Evolutionary conservation across 176 grass and related monocot genomes (phyloP), one percentile per base, ranked within the genome.

Genomic region (Echinochloa phyllopogon): DNA sequence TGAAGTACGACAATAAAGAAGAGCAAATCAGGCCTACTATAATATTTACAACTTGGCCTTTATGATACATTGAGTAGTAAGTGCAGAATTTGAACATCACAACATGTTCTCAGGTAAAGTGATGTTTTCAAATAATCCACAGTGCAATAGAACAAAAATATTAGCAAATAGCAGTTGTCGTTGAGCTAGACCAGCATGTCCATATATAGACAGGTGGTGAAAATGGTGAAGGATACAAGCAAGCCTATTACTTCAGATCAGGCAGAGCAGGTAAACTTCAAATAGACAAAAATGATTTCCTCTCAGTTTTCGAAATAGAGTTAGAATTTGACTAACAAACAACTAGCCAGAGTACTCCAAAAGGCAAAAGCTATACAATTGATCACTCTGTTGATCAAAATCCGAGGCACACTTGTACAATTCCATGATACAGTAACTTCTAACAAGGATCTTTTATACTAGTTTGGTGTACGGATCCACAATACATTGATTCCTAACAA

Each of bases 171-270:
- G 10, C 2, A 36, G 72, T 29, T 81, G 18, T 33, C 8, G 7
- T 56, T 44, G 47, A 18, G 60, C 59, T 67, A 51, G 49, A 65
- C 13, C 60, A 74, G 39, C 25, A 67, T 49, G 61, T 5, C 60
- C 40, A 75, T 55, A 50, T 73, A 52, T 51, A 51, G n/a, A 38
- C 8, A 73, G 69, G 36, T 70, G 21, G 14, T 83, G 43, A 69
- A 38, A 70, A 76, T 42, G 67, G 71, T 8, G 76, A 82, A 76
- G 53, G 25, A 45, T 72, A 61, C 29, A 42, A 43, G 29, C 42
- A 79, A 79, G 33, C 24, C 33, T 80, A 55, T 80, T 52, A 58
- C 70, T 25, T 72, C 8, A 18, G 38, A 68, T 75, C 17, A 53
- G 25, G 17, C 37, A 63, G 49, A 61, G 15, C n/a, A 73, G 66